Base-by-base conservation (phyloP, 495 filamentous ascomycete species). In the Aspergillus asperescens region DNA sequence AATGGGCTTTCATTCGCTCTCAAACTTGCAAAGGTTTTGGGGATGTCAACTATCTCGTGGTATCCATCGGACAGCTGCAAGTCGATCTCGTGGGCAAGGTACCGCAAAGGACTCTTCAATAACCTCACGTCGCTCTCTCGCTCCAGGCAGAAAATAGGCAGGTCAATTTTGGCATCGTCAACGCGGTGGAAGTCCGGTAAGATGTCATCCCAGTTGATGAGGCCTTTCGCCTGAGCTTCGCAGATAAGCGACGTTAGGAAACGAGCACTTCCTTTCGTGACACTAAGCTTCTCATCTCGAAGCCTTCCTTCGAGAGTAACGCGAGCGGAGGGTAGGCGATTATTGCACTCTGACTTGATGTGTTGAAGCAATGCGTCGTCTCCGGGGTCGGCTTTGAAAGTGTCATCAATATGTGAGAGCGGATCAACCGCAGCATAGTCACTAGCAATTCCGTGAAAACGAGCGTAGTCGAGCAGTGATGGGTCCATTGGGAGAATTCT, bases 61-160 rank as follows among this genome's bases (percentile, higher is more conserved):
- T 29, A 13, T 13, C 15, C 9, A n/a, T 40, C 2, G 19, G 10
- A 18, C 10, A 28, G 13, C 37, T 62, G 43, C 83, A 75, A 74
- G 52, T 15, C 79, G 78, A 38, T 16, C 0, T 43, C 49, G 7
- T 34, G 6, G 6, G 24, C 32, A 9, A 19, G 13, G 41, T 54
- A 60, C 29, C 10, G 28, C 13, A 50, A 15, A 31, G 42, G 37
- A 0, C 19, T 23, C 8, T 9, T 43, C 2, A 24, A 23, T 18
- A 41, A 43, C 1, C 23, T 59, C 29, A 69, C 67, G 49, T 83
- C 77, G 8, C 60, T 58, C 4, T 76, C 74, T 49, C 75, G 67
- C 54, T 81, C 76, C 16, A 64, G 76, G 7, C 57, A 59, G 7
- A 87, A 72, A 0, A 79, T 50, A 0, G 82, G 80, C 1, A 61